Evolutionary conservation across 805 yeast species (phyloP), one percentile per base, ranked within the genome.

Genomic region (Cyberlindnera meyerae): DNA sequence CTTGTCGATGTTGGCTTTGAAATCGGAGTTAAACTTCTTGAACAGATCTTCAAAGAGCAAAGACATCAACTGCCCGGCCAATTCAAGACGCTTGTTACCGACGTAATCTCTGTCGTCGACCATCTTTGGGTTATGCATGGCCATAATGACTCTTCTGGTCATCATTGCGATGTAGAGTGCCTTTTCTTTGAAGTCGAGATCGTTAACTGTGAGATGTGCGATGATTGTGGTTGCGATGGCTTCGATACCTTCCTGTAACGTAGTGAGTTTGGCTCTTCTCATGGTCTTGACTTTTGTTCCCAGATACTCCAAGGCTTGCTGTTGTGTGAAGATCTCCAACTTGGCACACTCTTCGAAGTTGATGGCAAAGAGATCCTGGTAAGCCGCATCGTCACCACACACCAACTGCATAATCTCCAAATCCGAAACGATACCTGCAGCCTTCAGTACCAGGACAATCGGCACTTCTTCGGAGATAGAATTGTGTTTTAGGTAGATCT

Each of bases 101-200:
- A 93, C 97, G 56, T 93, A 93, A 66, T 93, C 98, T 63, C 97
- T 79, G 62, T 93, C 98, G 55, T 93, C 98, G n/a, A 93, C 95
- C 81, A 87, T 80, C 48, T 79, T 79, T 7, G 97, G 94, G 54
- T 93, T 84, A 46, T 85, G 80, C 80, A 93, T 86, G 5, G 98
- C 86, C 94, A 87, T 86, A 16, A 93, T 73, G 3, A 90, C 97
- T 55, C 97, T 75, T 57, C 98, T 77, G 1, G 98, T 84, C 98
- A 93, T 93, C 63, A 87, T 79, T 2, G 97, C 96, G 49, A 93
- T 78, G 57, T 93, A 93, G 25, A 93, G 61, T 0, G 97, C 96
- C 65, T 93, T 93, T 58, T 88, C 96, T 47, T 95, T 75, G 68
- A 90, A 88, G 54, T 93, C 94, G 30, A 85, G 68, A 49, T 81